phyloP scores from a whole-genome alignment of 371 early-diverging fungal species.

The Syncephalastrum contaminatum region DNA sequence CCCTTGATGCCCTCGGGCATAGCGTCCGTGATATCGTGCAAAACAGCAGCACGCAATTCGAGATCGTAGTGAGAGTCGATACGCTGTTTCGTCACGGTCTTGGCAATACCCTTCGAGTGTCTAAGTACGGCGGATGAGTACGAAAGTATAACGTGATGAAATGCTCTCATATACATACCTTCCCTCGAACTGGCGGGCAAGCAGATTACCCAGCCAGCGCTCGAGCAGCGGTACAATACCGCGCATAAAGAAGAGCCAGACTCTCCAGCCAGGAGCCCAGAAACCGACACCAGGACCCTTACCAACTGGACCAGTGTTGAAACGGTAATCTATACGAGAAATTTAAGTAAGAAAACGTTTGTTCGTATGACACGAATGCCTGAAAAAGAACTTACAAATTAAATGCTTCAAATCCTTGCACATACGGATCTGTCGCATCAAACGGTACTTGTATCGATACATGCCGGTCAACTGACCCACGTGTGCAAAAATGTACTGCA shows the following conservation, averaged over 20 bases:
- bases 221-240: conserved; percentile 97
- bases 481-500: conserved; percentile 98
- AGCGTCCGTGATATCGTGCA: conserved; percentile 97
- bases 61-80: conserved; percentile 98
- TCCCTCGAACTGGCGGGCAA: conserved; percentile 98
- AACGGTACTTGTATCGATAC: conserved; percentile 99
- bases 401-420: conserved; percentile 96
- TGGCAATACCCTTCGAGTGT: conserved; percentile 95
- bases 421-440: conserved; percentile 98
- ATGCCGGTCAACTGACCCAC: conserved; percentile 99
- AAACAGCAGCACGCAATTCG: conserved; percentile 95
- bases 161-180: conserved; percentile 8
- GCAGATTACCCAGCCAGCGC: conserved; percentile 96
- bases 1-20: conserved; percentile 98
- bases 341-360: background rate
- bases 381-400: conserved; percentile 54
- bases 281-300: conserved; percentile 98
- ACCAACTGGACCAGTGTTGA: conserved; percentile 96
- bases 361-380: background rate
- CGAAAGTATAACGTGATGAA: background rate
- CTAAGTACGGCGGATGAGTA: conserved; percentile 35
- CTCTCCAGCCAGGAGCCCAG: conserved; percentile 99
- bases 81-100: conserved; percentile 98
- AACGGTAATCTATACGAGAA: conserved; percentile 73
- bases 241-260: conserved; percentile 99